A percentile compares a stretch with the other conserved stretches of the same genome.
These are phyloP conservation scores for Ophiostoma sp. DNA, from an alignment of 2,329 filamentous ascomycete species.

Conservation along the genomic window DNA sequence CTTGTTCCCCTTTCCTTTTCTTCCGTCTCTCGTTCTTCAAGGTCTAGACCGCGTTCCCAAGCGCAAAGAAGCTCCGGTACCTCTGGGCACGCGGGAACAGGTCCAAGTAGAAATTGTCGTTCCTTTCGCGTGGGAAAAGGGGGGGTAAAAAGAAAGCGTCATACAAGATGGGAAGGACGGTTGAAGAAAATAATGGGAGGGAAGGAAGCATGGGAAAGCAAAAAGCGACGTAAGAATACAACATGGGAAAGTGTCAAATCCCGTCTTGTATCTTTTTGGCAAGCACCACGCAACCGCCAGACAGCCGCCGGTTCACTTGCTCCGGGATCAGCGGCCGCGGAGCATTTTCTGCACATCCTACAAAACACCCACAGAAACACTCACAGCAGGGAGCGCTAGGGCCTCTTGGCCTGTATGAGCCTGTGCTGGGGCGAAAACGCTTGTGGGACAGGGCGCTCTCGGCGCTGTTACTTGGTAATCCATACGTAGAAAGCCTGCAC, in stretches of 20 bases:
- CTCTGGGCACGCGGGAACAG: neutral
- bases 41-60: neutral
- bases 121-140: neutral
- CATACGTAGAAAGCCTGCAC: neutral
- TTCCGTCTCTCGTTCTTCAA: neutral
- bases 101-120: neutral
- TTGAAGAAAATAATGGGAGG: neutral
- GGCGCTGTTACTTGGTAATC: neutral
- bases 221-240: neutral
- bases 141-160: neutral
- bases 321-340: neutral
- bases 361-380: neutral
- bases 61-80: neutral
- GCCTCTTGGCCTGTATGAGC: neutral
- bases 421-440: neutral
- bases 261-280: neutral
- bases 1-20: neutral
- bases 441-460: neutral
- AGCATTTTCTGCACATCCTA: neutral
- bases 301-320: slow-evolving; percentile 5
- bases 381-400: neutral
- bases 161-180: neutral
- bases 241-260: neutral
- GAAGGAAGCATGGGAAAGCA: neutral
- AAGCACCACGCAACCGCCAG: neutral